Base-by-base conservation (phyloP, 2,329 filamentous ascomycete species). In the Rhynchosporium agropyri region DNA sequence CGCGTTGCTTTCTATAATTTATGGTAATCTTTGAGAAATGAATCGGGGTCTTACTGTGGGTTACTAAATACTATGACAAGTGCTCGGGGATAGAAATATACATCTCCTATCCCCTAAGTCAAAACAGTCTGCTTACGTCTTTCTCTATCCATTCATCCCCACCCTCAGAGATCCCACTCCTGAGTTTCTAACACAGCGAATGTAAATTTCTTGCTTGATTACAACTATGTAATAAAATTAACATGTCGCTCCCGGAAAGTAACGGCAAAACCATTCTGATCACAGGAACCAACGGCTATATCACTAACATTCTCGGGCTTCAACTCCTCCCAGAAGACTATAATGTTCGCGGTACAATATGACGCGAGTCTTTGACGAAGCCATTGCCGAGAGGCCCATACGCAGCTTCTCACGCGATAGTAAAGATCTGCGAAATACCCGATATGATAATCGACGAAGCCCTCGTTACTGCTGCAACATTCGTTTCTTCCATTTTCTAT, bases 211-310 rank as follows among this genome's bases (percentile, higher is more conserved):
- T 46, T 20, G 15, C 13, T n/a, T 20, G n/a, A 10, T 46, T 15
- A n/a, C n/a, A 20, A 20, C 15, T n/a, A 46, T 46, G 20, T n/a
- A n/a, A 7, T 15, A 20, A 46, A 15, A 45, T 6, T 2, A 64
- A 49, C 43, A 73, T 73, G 71, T 62, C 69, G 38, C 57, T 71
- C 38, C 60, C 70, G 58, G 29, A 43, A 46, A 68, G 63, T 31
- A 72, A 74, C 33, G 64, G 70, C 40, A 67, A 72, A 49, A 71
- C 69, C 4, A 65, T 74, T 7, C 68, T 75, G 26, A 68, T 76
- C 40, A 76, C 74, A 9, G 74, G 74, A 4, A 72, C 72, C 54
- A 74, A 74, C 61, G 74, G 75, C 42, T 75, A 74, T 54, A 71
- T 76, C 54, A 74, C 73, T 36, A 70, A 68, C 49, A 67, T 70